phyloP scores from a whole-genome alignment of 2,329 filamentous ascomycete species.

The Zasmidium angulare region DNA sequence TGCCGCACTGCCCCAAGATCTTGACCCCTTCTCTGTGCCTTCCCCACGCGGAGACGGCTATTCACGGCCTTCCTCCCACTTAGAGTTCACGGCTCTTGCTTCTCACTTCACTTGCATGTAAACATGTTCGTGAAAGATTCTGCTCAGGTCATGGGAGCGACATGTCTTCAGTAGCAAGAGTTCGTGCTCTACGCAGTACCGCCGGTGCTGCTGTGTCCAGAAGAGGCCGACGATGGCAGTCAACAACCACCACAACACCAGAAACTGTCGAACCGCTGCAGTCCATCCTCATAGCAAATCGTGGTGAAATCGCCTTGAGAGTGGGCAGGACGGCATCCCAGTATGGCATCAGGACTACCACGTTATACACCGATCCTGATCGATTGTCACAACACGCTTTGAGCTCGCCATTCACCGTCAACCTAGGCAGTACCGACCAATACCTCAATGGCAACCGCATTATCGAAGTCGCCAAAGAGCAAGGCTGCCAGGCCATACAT shows the following conservation, averaged over 20 bases:
- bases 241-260: conserved; percentile 21
- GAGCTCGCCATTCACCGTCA: conserved; percentile 78
- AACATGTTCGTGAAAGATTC: background rate
- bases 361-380: conserved; percentile 92
- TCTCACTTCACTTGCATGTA: background rate
- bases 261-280: conserved; percentile 30
- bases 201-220: conserved; percentile 18
- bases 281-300: conserved; percentile 92
- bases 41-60: background rate
- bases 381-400: conserved; percentile 83
- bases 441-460: conserved; percentile 95
- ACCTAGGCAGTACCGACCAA: conserved; percentile 76
- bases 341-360: conserved; percentile 89
- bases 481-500: conserved; percentile 88
- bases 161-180: conserved; percentile 26
- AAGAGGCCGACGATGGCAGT: conserved; percentile 25
- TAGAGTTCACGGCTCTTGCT: background rate
- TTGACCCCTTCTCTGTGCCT: background rate
- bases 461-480: conserved; percentile 79
- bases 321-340: conserved; percentile 84
- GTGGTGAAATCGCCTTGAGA: conserved; percentile 93
- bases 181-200: conserved; percentile 22
- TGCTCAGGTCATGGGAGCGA: background rate
- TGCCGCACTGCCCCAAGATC: background rate
- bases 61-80: background rate